Evolutionary conservation across 768 basidiomycete species (phyloP).

Genomic region (Tylopilus felleus): DNA sequence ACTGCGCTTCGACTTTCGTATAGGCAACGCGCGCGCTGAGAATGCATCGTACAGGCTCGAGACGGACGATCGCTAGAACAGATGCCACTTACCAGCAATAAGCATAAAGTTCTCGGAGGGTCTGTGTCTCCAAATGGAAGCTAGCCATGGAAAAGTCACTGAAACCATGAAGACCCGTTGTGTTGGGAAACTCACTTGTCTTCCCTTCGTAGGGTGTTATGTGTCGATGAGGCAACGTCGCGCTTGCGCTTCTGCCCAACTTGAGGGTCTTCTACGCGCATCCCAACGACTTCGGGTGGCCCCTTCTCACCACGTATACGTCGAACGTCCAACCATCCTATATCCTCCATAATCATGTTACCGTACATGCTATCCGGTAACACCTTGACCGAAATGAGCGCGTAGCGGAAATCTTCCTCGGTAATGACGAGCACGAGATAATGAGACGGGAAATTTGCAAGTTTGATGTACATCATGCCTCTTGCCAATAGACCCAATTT

Average conservation of each 20-base stretch:
- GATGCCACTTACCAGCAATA: constrained; percentile 75
- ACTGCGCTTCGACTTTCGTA: constrained; percentile 81
- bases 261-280: constrained; percentile 16
- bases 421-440: constrained; percentile 84
- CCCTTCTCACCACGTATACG: constrained; percentile 55
- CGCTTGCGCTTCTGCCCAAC: constrained; percentile 33
- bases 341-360: constrained; percentile 69
- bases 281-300: constrained; percentile 11
- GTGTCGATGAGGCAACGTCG: constrained; percentile 3
- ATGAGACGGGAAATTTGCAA: constrained; percentile 72
- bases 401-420: constrained; percentile 75
- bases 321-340: constrained; percentile 72
- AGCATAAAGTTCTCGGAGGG: constrained; percentile 74
- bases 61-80: neutral
- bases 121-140: constrained; percentile 70
- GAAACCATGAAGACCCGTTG: neutral
- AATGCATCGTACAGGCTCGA: neutral
- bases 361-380: constrained; percentile 52
- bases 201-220: constrained; percentile 20
- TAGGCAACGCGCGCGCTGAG: constrained; percentile 85
- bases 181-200: constrained; percentile 23
- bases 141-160: constrained; percentile 12
- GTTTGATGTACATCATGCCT: constrained; percentile 69
- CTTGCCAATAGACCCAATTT: constrained; percentile 68
- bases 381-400: constrained; percentile 66